Conservation (phyloP, 1,284 basidiomycete species). For the Cutaneotrichosporon spelunceum region DNA sequence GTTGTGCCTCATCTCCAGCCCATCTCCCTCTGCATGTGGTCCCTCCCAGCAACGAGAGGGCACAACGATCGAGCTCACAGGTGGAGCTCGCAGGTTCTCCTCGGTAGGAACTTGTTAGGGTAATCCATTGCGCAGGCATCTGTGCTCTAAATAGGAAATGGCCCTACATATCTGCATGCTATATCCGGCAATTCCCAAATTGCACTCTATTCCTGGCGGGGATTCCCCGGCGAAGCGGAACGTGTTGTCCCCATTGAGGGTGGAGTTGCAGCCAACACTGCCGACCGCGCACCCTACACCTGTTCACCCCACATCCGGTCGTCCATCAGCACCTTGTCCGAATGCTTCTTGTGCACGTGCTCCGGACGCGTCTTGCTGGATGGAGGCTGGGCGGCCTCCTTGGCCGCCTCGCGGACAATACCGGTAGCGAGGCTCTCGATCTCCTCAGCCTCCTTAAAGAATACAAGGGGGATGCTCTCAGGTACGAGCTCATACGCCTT, state of each 20-base stretch:
- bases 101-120: too few relatives aligned
- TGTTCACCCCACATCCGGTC: neutral
- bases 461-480: slow-evolving; percentile 22
- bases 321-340: neutral
- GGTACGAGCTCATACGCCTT: slow-evolving; percentile 28
- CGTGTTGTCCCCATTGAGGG: neutral
- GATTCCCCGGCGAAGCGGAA: neutral
- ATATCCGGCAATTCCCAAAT: too few relatives aligned
- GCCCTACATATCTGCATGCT: too few relatives aligned
- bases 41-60: too few relatives aligned
- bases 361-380: neutral
- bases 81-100: too few relatives aligned
- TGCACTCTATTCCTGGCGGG: neutral
- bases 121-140: too few relatives aligned
- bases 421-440: slow-evolving; percentile 25
- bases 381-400: neutral
- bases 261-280: neutral
- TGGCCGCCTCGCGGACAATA: slow-evolving; percentile 10
- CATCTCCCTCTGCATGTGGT: too few relatives aligned
- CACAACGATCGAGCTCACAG: too few relatives aligned
- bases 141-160: too few relatives aligned
- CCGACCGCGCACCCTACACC: neutral
- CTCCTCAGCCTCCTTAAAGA: slow-evolving; percentile 37
- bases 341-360: neutral
- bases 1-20: too few relatives aligned